Percentiles rank a stretch among this genome's conserved stretches.
Conservation (phyloP, 2,329 filamentous ascomycete genomes). For the Microsporum audouinii region DNA sequence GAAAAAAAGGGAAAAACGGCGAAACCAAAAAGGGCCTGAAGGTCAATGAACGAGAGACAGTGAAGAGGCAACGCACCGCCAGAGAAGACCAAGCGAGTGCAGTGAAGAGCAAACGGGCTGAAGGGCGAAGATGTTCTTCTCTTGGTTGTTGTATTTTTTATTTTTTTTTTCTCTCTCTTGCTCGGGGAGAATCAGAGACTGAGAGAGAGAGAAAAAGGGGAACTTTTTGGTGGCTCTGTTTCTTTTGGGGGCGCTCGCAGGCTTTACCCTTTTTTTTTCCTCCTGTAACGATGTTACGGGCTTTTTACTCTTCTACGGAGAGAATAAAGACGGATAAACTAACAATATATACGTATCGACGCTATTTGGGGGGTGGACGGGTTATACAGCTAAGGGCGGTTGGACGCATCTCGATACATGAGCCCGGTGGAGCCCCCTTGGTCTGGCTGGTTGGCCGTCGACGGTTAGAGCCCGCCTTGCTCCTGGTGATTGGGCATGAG, state of each 20-base stretch:
- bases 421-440: not conserved
- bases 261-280: not conserved
- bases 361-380: not conserved
- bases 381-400: not conserved
- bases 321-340: no score
- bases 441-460: not conserved
- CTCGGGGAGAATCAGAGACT: not conserved
- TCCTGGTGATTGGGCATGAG: not conserved
- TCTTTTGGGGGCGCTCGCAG: not conserved
- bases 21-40: not conserved
- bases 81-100: slow-evolving; percentile 21
- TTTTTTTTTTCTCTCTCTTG: not conserved
- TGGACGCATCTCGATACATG: not conserved
- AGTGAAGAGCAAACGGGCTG: slow-evolving; percentile 17
- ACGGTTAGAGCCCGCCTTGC: not conserved
- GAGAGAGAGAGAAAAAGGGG: not conserved
- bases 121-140: no score
- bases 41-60: slow-evolving; percentile 7
- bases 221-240: not conserved
- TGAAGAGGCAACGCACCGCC: slow-evolving; percentile 14
- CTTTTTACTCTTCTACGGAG: no score
- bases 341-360: not conserved
- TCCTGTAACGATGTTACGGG: not conserved
- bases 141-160: no score
- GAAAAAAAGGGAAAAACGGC: not conserved